Conservation (phyloP, 108 stramenopile genomes). For the Aurantiochytrium sp. region DNA sequence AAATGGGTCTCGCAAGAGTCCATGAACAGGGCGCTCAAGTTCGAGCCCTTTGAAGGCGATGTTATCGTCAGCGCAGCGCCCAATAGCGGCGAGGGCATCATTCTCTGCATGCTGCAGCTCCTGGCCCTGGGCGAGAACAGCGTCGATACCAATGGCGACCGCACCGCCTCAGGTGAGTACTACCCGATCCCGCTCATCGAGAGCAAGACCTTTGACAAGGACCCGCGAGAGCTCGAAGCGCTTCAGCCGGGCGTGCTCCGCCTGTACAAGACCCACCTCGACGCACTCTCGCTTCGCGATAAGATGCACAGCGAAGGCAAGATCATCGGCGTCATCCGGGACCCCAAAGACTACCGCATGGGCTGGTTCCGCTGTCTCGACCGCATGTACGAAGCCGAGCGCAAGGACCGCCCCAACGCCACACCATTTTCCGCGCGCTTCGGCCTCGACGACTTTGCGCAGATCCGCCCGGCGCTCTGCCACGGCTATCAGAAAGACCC, state of each 20-base stretch:
- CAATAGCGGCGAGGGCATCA: background rate
- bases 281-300: background rate
- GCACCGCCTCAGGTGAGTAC: background rate
- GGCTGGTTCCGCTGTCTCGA: background rate
- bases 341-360: slow-evolving; percentile 5
- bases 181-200: background rate
- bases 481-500: background rate
- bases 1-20: background rate
- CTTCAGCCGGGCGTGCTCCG: background rate
- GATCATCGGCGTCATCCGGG: background rate
- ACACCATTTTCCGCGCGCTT: background rate
- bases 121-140: background rate
- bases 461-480: background rate
- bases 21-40: background rate
- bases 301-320: background rate
- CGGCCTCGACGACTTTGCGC: background rate
- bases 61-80: background rate
- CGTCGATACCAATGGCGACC: background rate
- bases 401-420: background rate
- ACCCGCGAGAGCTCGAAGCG: background rate
- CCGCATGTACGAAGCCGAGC: background rate
- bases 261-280: background rate
- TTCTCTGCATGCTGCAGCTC: slow-evolving; percentile 24
- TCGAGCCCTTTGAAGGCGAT: background rate
- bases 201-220: background rate